Evolutionary conservation across 129 eudicot genomes (phyloP), one percentile per base, ranked within the genome.

Genomic region (Pulicaria dysenterica): DNA sequence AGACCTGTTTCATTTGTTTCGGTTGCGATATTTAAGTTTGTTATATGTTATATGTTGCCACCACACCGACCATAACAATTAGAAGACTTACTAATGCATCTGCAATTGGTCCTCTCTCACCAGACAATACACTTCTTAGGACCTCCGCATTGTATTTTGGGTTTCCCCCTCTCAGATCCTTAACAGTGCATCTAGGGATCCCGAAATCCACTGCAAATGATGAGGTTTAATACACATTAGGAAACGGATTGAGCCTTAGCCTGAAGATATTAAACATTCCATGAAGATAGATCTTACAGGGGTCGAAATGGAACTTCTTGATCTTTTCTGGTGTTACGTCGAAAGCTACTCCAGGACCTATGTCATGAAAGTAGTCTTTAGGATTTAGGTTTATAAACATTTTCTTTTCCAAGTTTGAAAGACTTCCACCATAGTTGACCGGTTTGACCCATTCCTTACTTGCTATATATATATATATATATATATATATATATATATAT

Each of bases 51-150:
- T 11, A 60, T 9, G 15, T 48, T 49, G 24, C 58, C 70, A 64
- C 15, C 3, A 49, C 6, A 19, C n/a, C 31, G 49, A 41, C 60
- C 40, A 75, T 55, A 56, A 37, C 11, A 11, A 9, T 59, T 37
- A 59, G 42, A 61, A 81, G 55, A 75, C 87, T 75, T 54, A 93
- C 98, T 24, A 93, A 77, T 76, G 98, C 90, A 81, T 93, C 95
- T 24, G 98, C 98, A 75, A 93, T 84, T 15, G 90, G 75, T 53
- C 98, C 98, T 73, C 43, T 78, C 47, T 89, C 85, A 42, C 98
- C 96, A 0, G 95, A 78, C 16, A 93, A 64, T 9, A 84, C 90
- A 42, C 82, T 63, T 81, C 75, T 82, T 57, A 93, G 64, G 13
- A 82, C 84, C 81, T 82, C 72, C 0, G 95, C 96, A 9, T 89